Evolutionary conservation across 768 basidiomycete species (phyloP).

Genomic region (Kwoniella shandongensis): DNA sequence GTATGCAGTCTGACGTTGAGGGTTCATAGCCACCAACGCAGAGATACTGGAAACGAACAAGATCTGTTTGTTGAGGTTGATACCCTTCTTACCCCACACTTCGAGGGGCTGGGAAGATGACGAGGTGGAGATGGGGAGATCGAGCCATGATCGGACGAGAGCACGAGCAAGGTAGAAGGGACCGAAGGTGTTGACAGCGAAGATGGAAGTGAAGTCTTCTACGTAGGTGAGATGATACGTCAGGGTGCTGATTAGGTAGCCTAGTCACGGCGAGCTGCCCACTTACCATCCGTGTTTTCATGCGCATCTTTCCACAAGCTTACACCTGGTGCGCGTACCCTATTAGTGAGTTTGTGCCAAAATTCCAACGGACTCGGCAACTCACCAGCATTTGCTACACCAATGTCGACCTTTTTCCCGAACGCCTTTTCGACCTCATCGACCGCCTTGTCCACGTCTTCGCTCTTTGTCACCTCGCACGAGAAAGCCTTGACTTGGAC

Average conservation of each 20-base stretch:
- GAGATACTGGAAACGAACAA: constrained; percentile 50
- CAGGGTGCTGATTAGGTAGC: background rate
- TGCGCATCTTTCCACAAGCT: constrained; percentile 37
- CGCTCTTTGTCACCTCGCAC: constrained; percentile 41
- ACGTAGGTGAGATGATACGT: background rate
- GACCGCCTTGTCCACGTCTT: constrained; percentile 38
- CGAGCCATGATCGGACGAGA: constrained; percentile 45
- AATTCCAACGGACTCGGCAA: no score
- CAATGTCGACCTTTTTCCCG: constrained; percentile 51
- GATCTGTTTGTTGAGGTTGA: constrained; percentile 45
- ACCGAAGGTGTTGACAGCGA: constrained; percentile 48
- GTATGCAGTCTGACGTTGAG: constrained; percentile 52
- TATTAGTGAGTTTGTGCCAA: no score
- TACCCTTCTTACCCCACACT: constrained; percentile 12
- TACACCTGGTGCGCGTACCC: constrained; percentile 34
- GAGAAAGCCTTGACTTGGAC: constrained; percentile 47
- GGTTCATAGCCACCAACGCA: constrained; percentile 49
- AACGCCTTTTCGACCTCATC: constrained; percentile 36
- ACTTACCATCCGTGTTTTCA: constrained; percentile 41
- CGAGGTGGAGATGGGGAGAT: constrained; percentile 21
- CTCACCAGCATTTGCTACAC: constrained; percentile 50
- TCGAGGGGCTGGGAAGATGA: constrained; percentile 9
- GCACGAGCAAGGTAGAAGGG: constrained; percentile 50
- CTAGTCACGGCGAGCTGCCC: background rate
- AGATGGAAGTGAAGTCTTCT: constrained; percentile 27